phyloP scores from a whole-genome alignment of 345 rosid genomes.

The Gossypium australe region DNA sequence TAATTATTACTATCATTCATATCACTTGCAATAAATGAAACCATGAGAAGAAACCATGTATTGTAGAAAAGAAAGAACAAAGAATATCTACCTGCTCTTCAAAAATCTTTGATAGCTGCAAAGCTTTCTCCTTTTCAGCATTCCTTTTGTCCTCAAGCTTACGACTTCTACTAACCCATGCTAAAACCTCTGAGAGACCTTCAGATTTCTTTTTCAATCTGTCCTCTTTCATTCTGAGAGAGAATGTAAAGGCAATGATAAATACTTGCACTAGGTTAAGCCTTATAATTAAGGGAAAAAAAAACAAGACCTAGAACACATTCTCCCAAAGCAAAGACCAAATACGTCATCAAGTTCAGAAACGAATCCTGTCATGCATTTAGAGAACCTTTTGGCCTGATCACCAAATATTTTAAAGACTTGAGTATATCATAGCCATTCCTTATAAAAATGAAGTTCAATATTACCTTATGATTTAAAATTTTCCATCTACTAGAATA shows the following conservation, averaged over 20 bases:
- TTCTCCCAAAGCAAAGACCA: not conserved
- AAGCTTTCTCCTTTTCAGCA: constrained; percentile 72
- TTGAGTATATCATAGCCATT: not conserved
- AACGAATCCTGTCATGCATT: not conserved
- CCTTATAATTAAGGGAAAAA: not conserved
- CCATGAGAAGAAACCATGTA: not conserved
- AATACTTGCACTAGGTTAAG: not conserved
- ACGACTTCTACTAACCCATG: constrained; percentile 76
- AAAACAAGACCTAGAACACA: not conserved
- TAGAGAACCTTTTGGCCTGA: constrained; percentile 1
- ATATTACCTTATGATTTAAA: not conserved
- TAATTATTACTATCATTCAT: constrained; percentile 9
- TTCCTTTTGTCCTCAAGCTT: constrained; percentile 68
- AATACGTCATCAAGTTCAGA: not conserved
- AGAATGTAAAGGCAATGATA: not conserved
- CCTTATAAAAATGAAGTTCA: not conserved
- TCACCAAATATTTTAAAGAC: not conserved
- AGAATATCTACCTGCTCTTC: constrained; percentile 72
- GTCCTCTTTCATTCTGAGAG: constrained; percentile 76
- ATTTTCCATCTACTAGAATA: not conserved
- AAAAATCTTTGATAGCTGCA: constrained; percentile 67
- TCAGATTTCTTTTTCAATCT: constrained; percentile 60
- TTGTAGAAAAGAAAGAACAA: constrained; percentile 10
- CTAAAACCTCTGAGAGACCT: constrained; percentile 53
- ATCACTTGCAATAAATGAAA: not conserved